Base-by-base conservation (phyloP, 441 rosid species). In the Omphalea diandra region DNA sequence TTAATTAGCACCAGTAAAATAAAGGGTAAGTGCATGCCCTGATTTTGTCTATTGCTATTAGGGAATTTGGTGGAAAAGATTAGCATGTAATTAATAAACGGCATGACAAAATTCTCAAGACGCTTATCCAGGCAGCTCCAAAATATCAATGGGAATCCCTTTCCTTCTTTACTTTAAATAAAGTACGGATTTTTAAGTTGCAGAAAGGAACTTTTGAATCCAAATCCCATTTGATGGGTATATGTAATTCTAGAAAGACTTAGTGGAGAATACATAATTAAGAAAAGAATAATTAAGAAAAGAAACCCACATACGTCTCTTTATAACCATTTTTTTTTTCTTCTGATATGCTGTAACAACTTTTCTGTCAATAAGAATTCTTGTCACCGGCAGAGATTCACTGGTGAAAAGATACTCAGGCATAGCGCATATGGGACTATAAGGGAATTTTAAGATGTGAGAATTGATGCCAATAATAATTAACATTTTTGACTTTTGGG, bases 41-140 rank as follows among this genome's bases (percentile, higher is more conserved):
- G 31, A 61, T 38, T 22, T 61, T 61, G 33, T 38, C 49, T 61
- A 18, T 40, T 38, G 5, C 27, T 20, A 20, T 50, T 26, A 27
- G 67, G 35, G 33, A 63, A 41, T 63, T 63, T 26, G 9, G 5
- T 0, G 6, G n/a, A 63, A 62, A 62, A 41, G 49, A 20, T 20
- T 20, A 58, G 26, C 63, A 56, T n/a, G n/a, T n/a, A 56, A 5
- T 22, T 5, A 6, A 17, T 29, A 29, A 56, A 56, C 17, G 61
- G 26, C 57, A 52, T 52, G 5, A 52, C 41, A 31, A 64, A 46
- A 64, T 64, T 64, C 68, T 64, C 12, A 26, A 64, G 22, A 64
- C 26, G 35, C 41, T 44, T 46, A 29, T 18, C 55, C 56, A 46
- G 41, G 38, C 41, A 31, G 54, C 40, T 17, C 27, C 41, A 47